These are phyloP conservation scores for Gracilaria caudata DNA, from an alignment of 23 red algal genomes.

Conservation along the genomic window DNA sequence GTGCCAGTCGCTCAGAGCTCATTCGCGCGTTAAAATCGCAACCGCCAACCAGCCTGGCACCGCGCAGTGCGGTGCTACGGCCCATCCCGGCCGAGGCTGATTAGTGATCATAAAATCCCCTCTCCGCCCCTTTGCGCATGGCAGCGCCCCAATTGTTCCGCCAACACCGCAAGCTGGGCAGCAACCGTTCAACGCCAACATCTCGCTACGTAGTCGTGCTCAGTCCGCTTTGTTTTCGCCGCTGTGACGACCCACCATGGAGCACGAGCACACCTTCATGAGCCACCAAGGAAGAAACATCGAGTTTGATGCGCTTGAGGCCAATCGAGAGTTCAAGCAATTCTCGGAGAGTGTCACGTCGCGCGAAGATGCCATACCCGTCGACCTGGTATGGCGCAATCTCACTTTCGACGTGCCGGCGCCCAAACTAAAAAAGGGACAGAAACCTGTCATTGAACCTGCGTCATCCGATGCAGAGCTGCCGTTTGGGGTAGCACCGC, in stretches of 20 bases:
- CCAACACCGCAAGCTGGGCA: too few relatives aligned
- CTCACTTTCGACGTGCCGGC: constrained; percentile 55
- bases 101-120: too few relatives aligned
- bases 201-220: not conserved
- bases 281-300: constrained; percentile 23
- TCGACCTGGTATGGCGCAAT: constrained; percentile 61
- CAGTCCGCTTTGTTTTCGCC: not conserved
- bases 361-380: constrained; percentile 33
- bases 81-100: too few relatives aligned
- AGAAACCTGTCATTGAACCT: not conserved
- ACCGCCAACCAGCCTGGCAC: too few relatives aligned
- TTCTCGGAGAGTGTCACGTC: constrained; percentile 48
- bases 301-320: constrained; percentile 42
- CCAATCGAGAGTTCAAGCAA: constrained; percentile 17
- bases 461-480: not conserved
- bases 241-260: not conserved
- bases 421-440: constrained; percentile 1
- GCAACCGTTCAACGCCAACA: too few relatives aligned
- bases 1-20: too few relatives aligned
- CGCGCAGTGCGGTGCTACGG: too few relatives aligned
- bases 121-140: too few relatives aligned
- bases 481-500: not conserved
- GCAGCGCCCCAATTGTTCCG: too few relatives aligned
- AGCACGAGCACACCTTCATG: not conserved
- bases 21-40: too few relatives aligned